phyloP scores from a whole-genome alignment of 176 grass and related monocot species.

The Metroxylon sagu region DNA sequence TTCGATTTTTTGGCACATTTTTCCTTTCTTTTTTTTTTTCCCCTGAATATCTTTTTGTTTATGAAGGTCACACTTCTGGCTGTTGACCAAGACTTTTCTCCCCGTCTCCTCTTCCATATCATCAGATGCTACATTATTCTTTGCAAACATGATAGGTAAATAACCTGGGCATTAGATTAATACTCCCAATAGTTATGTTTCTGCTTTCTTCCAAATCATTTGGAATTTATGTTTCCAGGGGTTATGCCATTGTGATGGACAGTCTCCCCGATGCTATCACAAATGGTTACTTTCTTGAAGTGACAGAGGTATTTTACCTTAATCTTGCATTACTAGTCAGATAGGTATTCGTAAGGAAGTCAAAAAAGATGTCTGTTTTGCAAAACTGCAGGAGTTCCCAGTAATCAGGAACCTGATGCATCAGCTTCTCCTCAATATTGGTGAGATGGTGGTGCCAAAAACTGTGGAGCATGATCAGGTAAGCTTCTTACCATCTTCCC shows the following conservation, averaged over 20 bases:
- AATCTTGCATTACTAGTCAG: neutral
- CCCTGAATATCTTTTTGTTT: neutral
- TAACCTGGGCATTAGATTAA: neutral
- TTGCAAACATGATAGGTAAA: conserved; percentile 8
- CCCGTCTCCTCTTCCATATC: conserved; percentile 5
- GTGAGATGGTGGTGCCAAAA: no score
- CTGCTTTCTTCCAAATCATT: neutral
- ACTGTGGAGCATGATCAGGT: no score
- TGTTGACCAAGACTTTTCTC: conserved; percentile 1
- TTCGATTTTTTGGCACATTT: neutral
- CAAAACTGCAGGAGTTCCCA: neutral
- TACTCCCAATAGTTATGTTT: neutral
- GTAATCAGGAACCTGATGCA: neutral
- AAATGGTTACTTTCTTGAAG: neutral
- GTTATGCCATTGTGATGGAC: neutral
- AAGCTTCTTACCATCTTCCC: no score
- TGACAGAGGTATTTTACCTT: conserved; percentile 7
- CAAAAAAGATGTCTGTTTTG: neutral
- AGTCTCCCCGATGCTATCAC: conserved; percentile 11
- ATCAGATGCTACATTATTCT: conserved; percentile 19
- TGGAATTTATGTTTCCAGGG: neutral
- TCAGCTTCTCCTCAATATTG: conserved; percentile 12
- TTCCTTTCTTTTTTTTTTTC: neutral
- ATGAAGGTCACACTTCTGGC: conserved; percentile 3
- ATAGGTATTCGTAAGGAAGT: neutral